Conservation (phyloP, 352 stramenopile species). For the Pilasporangium apinafurcum region DNA sequence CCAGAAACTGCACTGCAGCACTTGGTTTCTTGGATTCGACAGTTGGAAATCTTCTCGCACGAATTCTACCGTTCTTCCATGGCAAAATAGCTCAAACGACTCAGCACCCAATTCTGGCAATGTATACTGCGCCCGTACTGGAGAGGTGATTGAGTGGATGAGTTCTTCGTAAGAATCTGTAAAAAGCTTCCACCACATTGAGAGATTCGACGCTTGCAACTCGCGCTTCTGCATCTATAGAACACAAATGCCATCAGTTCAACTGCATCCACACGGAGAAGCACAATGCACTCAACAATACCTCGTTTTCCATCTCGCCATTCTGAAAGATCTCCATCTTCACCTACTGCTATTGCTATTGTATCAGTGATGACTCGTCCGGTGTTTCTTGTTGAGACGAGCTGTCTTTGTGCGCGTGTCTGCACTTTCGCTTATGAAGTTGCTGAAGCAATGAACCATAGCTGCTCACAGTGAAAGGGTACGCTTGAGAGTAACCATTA, state of each 20-base stretch:
- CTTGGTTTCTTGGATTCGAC: slow-evolving; percentile 34
- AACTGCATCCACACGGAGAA: background rate
- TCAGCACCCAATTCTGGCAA: slow-evolving; percentile 39
- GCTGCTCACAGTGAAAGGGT: no score
- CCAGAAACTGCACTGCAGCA: slow-evolving; percentile 75
- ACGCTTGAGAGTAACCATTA: no score
- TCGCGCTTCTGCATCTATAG: slow-evolving; percentile 53
- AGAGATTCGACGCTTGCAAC: slow-evolving; percentile 39
- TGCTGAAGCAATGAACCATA: no score
- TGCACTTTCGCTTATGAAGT: no score
- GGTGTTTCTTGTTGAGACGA: background rate
- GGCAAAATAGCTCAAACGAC: slow-evolving; percentile 10
- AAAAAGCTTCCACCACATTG: slow-evolving; percentile 70
- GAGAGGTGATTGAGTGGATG: slow-evolving; percentile 61
- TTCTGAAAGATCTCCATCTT: slow-evolving; percentile 84
- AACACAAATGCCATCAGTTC: background rate
- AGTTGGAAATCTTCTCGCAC: slow-evolving; percentile 60
- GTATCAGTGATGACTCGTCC: no score
- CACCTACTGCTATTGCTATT: no score
- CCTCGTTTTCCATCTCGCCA: slow-evolving; percentile 71
- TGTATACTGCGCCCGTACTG: slow-evolving; percentile 54
- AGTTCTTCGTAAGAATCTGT: slow-evolving; percentile 65
- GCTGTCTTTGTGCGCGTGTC: background rate
- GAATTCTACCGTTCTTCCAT: slow-evolving; percentile 11
- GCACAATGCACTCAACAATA: slow-evolving; percentile 10